A percentile compares a stretch with the other conserved stretches of the same genome.
These are phyloP conservation scores for Fusarium sp. DNA, from an alignment of 2,329 filamentous ascomycete genomes.

Conservation along the genomic window DNA sequence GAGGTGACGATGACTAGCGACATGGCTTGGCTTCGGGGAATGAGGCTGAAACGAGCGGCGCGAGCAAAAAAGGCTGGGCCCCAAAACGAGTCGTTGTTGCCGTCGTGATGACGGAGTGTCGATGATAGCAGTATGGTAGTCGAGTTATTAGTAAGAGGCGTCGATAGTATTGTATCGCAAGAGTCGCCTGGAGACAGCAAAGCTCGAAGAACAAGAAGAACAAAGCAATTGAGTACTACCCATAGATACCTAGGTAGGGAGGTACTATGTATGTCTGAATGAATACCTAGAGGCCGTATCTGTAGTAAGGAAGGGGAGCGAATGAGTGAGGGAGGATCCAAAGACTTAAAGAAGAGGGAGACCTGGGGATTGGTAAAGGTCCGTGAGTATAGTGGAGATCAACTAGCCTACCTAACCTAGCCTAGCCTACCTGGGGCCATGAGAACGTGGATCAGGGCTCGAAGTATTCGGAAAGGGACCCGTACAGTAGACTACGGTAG, in stretches of 20 bases:
- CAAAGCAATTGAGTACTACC: neutral
- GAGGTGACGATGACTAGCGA: conserved; percentile 27
- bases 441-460: conserved; percentile 28
- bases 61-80: conserved; percentile 18
- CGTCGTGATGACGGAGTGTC: conserved; percentile 7
- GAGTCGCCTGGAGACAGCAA: neutral
- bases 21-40: conserved; percentile 38
- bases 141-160: neutral
- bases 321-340: conserved; percentile 17
- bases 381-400: conserved; percentile 28
- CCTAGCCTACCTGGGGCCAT: neutral
- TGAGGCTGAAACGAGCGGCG: conserved; percentile 34
- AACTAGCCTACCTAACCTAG: neutral
- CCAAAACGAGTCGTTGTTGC: conserved; percentile 8
- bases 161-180: neutral
- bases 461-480: neutral
- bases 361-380: conserved; percentile 39
- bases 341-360: conserved; percentile 26
- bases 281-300: neutral
- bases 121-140: conserved; percentile 1
- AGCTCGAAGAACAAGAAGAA: neutral
- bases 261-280: conserved; percentile 1
- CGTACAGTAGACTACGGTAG: neutral
- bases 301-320: conserved; percentile 17
- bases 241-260: neutral